Base-by-base conservation (phyloP, 768 basidiomycete species). In the Boletus sp. region DNA sequence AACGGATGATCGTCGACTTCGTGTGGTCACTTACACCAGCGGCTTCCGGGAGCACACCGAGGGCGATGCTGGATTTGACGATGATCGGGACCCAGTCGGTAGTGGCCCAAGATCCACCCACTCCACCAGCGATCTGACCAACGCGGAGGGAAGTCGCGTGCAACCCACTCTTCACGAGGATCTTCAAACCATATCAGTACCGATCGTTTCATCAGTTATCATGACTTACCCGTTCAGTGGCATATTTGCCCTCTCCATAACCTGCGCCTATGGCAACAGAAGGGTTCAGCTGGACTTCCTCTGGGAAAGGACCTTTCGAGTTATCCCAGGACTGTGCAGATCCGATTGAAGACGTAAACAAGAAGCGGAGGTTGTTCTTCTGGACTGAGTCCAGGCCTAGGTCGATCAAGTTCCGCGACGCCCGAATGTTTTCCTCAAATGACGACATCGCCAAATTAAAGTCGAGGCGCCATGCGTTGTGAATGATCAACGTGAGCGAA, bases 11-110 rank as follows among this genome's bases (percentile, higher is more conserved):
- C 28, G 7, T 33, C 30, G 15, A 46, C 51, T 14, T 32, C 1
- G 8, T 7, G 17, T n/a, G 7, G 4, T 24, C 14, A 64, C 77
- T 51, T 59, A 79, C 80, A 18, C 73, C 72, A 1, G 60, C 52
- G 1, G 68, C 64, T n/a, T 58, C 53, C 7, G 74, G 73, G 6
- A 76, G 53, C 15, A 55, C 59, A 47, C 69, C 70, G 9, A 68
- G 61, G 5, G 59, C 56, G 11, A 70, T n/a, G 46, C 73, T 72
- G 0, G 73, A 71, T 51, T 75, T 69, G 15, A 77, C 69, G 4
- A 81, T 64, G 37, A 74, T 70, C 15, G 81, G 79, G 30, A 81
- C 61, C 81, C 81, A 83, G 47, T 81, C 78, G 0, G 67, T 73
- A 4, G 71, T 68, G 4, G 71, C 72, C 80, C 80, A 81, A 0